Conservation (phyloP, 1,139 yeast genomes). For the Candida freyschussii region DNA sequence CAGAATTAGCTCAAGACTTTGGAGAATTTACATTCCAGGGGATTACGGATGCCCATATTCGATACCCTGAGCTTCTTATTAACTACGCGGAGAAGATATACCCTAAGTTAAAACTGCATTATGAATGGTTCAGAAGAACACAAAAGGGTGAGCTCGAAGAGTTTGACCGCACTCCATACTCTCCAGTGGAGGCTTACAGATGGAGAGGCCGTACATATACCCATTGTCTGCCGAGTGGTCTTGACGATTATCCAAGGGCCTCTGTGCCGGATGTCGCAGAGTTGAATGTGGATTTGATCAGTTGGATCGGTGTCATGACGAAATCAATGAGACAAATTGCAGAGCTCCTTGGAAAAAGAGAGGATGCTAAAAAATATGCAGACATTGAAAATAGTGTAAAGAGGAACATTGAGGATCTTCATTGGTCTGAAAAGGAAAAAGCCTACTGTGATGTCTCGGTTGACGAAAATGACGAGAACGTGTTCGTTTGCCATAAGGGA, state of each 20-base stretch:
- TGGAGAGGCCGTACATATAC: conserved; percentile 91
- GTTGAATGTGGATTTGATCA: conserved; percentile 78
- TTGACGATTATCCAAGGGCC: conserved; percentile 94
- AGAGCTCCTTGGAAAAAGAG: conserved; percentile 48
- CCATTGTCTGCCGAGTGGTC: conserved; percentile 88
- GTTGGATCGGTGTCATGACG: conserved; percentile 95
- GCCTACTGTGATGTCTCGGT: conserved; percentile 85
- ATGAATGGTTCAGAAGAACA: conserved; percentile 78
- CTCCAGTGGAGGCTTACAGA: conserved; percentile 64
- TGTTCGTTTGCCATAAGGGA: conserved; percentile 80
- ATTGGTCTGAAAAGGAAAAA: conserved; percentile 67
- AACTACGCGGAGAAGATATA: conserved; percentile 63
- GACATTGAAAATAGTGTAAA: conserved; percentile 52
- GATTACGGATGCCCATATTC: conserved; percentile 49
- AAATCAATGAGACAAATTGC: conserved; percentile 77
- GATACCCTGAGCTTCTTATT: conserved; percentile 57
- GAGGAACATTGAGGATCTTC: conserved; percentile 62
- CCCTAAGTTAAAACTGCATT: conserved; percentile 73
- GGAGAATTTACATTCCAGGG: conserved; percentile 24
- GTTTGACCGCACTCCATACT: conserved; percentile 55
- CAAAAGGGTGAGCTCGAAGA: conserved; percentile 76
- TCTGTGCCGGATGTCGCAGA: conserved; percentile 81
- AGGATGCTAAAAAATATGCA: conserved; percentile 52
- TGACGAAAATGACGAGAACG: conserved; percentile 52
- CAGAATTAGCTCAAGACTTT: conserved; percentile 17